phyloP scores from a whole-genome alignment of 2,329 filamentous ascomycete genomes.

The Ophiosphaerella narmari region DNA sequence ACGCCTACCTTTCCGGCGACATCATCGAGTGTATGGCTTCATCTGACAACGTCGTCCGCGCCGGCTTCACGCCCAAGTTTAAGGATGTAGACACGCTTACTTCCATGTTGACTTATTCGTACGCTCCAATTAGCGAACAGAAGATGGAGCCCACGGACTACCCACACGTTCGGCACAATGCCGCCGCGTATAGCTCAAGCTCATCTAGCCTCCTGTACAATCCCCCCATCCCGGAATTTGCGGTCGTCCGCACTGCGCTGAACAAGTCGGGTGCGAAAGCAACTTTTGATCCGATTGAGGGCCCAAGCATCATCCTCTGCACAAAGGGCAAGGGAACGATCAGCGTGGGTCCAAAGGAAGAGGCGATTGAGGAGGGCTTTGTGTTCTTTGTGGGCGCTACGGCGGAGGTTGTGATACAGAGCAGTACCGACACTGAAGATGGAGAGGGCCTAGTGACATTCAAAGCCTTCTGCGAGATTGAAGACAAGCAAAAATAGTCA shows the following conservation, averaged over 20 bases:
- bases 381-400: slow-evolving; percentile 77
- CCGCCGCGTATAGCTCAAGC: slow-evolving; percentile 76
- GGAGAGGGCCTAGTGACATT: slow-evolving; percentile 79
- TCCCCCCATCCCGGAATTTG: slow-evolving; percentile 95
- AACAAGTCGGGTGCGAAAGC: slow-evolving; percentile 74
- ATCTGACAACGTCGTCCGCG: slow-evolving; percentile 97
- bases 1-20: slow-evolving; percentile 90
- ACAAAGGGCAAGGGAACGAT: slow-evolving; percentile 83
- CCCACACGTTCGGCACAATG: slow-evolving; percentile 81
- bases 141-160: slow-evolving; percentile 89
- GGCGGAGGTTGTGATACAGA: slow-evolving; percentile 81
- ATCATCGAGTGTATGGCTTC: slow-evolving; percentile 99
- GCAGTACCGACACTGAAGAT: slow-evolving; percentile 51
- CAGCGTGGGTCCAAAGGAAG: slow-evolving; percentile 78
- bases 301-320: slow-evolving; percentile 91
- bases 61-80: slow-evolving; percentile 97
- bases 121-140: slow-evolving; percentile 91
- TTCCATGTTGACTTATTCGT: slow-evolving; percentile 91
- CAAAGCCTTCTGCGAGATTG: slow-evolving; percentile 89
- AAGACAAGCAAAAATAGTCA: slow-evolving; percentile 38
- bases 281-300: slow-evolving; percentile 84
- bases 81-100: slow-evolving; percentile 92
- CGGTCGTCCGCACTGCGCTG: slow-evolving; percentile 80
- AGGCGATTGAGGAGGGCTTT: slow-evolving; percentile 62
- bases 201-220: slow-evolving; percentile 81